phyloP scores from a whole-genome alignment of 139 green algal genomes.

The Pleodorina starrii region DNA sequence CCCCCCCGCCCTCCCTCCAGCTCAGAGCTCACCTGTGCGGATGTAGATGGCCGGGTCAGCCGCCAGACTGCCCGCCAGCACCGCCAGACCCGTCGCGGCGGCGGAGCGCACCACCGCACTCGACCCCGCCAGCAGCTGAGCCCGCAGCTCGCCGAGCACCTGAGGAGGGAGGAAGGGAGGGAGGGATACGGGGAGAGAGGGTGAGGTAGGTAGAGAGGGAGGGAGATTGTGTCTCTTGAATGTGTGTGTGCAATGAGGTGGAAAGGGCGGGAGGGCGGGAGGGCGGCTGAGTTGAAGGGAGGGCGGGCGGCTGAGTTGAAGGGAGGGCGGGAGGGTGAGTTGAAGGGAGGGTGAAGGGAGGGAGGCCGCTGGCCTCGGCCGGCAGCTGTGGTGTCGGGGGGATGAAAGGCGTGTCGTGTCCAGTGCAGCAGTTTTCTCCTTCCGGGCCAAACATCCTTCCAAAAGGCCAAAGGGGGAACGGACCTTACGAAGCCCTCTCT shows the following conservation, averaged over 20 bases:
- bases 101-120: constrained; percentile 36
- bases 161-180: background rate
- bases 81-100: constrained; percentile 34
- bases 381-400: too few species aligned
- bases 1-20: too few species aligned
- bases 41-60: constrained; percentile 44
- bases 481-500: too few species aligned
- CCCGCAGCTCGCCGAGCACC: constrained; percentile 28
- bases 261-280: background rate
- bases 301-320: background rate
- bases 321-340: too few species aligned
- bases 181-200: background rate
- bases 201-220: background rate
- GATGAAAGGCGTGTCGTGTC: too few species aligned
- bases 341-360: too few species aligned
- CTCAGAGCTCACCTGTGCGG: background rate
- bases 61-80: constrained; percentile 42
- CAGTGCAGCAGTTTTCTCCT: too few species aligned
- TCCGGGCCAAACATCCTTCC: too few species aligned
- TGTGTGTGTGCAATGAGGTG: background rate
- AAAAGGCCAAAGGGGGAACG: too few species aligned
- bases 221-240: background rate
- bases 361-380: too few species aligned
- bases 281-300: background rate
- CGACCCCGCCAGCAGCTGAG: constrained; percentile 10